Conservation (phyloP, 352 stramenopile genomes). For the Pythium aquatile region DNA sequence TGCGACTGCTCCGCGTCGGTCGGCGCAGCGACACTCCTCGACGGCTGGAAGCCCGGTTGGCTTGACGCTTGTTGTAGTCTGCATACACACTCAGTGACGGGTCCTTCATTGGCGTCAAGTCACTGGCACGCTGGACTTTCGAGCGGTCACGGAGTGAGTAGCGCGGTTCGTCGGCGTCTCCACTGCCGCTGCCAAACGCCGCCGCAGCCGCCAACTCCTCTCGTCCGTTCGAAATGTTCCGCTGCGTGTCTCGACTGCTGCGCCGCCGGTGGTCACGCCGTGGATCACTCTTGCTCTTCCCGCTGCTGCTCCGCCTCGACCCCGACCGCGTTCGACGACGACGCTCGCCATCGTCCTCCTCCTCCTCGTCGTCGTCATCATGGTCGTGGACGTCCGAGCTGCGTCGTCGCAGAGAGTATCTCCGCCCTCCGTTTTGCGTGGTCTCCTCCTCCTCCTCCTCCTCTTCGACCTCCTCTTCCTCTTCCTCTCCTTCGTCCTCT, state of each 20-base stretch:
- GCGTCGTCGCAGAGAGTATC: constrained; percentile 45
- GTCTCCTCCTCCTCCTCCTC: constrained; percentile 32
- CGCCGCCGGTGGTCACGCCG: constrained; percentile 1
- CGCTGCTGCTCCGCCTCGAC: constrained; percentile 3
- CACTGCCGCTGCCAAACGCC: not conserved
- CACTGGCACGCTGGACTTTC: constrained; percentile 48
- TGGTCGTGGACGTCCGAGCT: constrained; percentile 29
- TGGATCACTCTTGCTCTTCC: not conserved
- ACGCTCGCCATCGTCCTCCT: not conserved
- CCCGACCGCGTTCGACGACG: not conserved
- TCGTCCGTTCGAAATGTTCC: constrained; percentile 18
- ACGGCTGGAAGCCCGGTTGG: constrained; percentile 28
- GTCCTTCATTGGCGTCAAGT: constrained; percentile 30
- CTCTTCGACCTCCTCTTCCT: constrained; percentile 19
- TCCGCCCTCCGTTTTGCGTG: constrained; percentile 18
- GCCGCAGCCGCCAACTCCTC: not conserved
- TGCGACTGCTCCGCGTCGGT: constrained; percentile 25
- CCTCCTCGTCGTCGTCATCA: constrained; percentile 12
- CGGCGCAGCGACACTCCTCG: constrained; percentile 26
- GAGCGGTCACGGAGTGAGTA: constrained; percentile 75
- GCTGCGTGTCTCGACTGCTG: constrained; percentile 7
- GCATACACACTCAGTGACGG: constrained; percentile 44
- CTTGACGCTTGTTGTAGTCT: constrained; percentile 68
- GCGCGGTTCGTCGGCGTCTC: constrained; percentile 34
- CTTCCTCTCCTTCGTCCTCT: constrained; percentile 13